Evolutionary conservation across 345 rosid genomes (phyloP).

Genomic region (Eucalyptus caleyi): DNA sequence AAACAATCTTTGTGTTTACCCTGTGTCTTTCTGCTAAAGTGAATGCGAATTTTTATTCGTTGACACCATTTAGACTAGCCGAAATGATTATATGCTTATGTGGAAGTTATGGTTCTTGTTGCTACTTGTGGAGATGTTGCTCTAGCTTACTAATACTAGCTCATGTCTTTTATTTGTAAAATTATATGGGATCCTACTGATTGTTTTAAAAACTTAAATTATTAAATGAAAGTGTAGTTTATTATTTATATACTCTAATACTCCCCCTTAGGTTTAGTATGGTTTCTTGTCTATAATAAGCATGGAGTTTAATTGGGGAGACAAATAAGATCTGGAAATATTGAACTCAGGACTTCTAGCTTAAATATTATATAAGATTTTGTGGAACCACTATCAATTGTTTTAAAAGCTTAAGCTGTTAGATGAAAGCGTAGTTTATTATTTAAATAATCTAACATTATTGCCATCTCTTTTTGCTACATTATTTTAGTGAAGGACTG

Average conservation of each 20-base stretch:
- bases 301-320: no score
- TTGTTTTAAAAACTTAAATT: no score
- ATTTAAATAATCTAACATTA: no score
- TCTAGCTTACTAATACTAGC: not conserved
- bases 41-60: not conserved
- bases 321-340: no score
- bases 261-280: no score
- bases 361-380: no score
- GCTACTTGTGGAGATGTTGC: not conserved
- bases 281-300: no score
- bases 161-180: not conserved
- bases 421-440: fast-evolving
- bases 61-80: not conserved
- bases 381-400: fast-evolving
- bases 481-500: not conserved
- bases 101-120: not conserved
- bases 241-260: no score
- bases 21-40: not conserved
- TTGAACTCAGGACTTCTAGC: no score
- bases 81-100: not conserved
- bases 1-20: not conserved
- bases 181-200: fast-evolving
- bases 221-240: no score
- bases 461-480: not conserved
- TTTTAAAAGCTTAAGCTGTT: no score